Conservation (phyloP, 2,329 filamentous ascomycete genomes). For the Beauveria scarabaeidicola region DNA sequence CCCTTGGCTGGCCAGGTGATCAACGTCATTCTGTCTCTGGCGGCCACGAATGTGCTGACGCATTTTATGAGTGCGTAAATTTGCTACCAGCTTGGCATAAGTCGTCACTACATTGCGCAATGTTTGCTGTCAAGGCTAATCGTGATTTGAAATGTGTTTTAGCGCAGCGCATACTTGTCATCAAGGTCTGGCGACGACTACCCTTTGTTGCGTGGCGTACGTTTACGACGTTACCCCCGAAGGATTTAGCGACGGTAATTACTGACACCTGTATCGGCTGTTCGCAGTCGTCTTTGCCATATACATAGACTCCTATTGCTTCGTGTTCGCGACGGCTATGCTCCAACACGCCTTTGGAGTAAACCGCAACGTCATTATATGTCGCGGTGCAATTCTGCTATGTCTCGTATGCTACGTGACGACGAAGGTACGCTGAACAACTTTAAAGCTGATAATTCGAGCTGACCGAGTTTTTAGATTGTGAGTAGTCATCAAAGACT, state of each 20-base stretch:
- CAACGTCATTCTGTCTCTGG: slow-evolving; percentile 27
- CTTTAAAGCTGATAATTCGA: not conserved
- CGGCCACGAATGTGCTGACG: slow-evolving; percentile 26
- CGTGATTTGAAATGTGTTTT: not conserved
- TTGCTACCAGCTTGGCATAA: not conserved
- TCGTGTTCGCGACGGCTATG: slow-evolving; percentile 49
- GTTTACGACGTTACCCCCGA: slow-evolving; percentile 13
- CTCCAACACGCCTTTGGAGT: slow-evolving; percentile 50
- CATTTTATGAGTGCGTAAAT: slow-evolving; percentile 27
- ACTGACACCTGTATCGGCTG: not conserved
- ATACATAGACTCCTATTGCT: slow-evolving; percentile 51
- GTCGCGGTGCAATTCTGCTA: slow-evolving; percentile 49
- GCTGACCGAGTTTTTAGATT: slow-evolving; percentile 19
- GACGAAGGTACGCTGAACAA: slow-evolving; percentile 42
- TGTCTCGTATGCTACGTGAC: slow-evolving; percentile 55
- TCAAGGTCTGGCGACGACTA: slow-evolving; percentile 32
- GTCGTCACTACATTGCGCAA: too few relatives aligned
- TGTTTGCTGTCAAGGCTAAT: not conserved
- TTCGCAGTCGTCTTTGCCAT: slow-evolving; percentile 48
- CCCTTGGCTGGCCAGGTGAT: slow-evolving; percentile 27
- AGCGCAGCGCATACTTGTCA: slow-evolving; percentile 30
- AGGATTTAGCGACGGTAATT: not conserved
- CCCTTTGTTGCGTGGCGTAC: slow-evolving; percentile 36
- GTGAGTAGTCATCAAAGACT: slow-evolving; percentile 15
- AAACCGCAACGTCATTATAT: slow-evolving; percentile 40